Base-by-base conservation (phyloP, 345 rosid genomes). In the Cardamine resedifolia region DNA sequence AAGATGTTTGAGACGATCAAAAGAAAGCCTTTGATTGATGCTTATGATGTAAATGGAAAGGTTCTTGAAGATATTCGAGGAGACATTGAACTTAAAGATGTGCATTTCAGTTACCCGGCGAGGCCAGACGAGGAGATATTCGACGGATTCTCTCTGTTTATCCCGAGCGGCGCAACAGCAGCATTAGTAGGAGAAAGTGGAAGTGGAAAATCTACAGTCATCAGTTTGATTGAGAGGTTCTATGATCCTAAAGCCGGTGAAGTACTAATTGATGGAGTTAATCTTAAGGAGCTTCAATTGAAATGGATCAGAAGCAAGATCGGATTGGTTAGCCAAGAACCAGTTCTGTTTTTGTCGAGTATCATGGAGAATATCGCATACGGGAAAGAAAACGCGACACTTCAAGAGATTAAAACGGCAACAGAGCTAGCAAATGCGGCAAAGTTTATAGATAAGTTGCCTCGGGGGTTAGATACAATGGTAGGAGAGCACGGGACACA, bases 401-500 rank as follows among this genome's bases (percentile, higher is more conserved):
- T 43, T 0, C 81, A 88, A 74, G 96, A 91, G 77, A 85, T 88
- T 24, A 82, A 63, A 80, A 79, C 83, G 0, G 97, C 97, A 1
- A 75, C 84, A 15, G 92, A 88, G 73, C 85, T 84, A 15, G 97
- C 97, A 28, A 91, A 91, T 70, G 97, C 92, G 11, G 78, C 96
- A 0, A 88, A 82, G 70, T 91, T 91, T 77, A 83, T 91, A 7
- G 91, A 87, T 47, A 89, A 88, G 74, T 71, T 91, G 36, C 96
- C 97, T 75, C 80, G 89, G 81, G 99, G 97, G 53, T 64, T 89
- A 31, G 96, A 91, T 66, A 91, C 97, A 2, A 81, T 86, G 96
- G 96, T 86, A 5, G 98, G 98, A 15, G 97, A 94, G 77, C 96
- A 88, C 60, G 96, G 99, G 59, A 86, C 95, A 20, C 97, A 88